A percentile compares a stretch with the other conserved stretches of the same genome.
phyloP scores from a whole-genome alignment of 2,329 filamentous ascomycete species.

The Cladosporium sp. region DNA sequence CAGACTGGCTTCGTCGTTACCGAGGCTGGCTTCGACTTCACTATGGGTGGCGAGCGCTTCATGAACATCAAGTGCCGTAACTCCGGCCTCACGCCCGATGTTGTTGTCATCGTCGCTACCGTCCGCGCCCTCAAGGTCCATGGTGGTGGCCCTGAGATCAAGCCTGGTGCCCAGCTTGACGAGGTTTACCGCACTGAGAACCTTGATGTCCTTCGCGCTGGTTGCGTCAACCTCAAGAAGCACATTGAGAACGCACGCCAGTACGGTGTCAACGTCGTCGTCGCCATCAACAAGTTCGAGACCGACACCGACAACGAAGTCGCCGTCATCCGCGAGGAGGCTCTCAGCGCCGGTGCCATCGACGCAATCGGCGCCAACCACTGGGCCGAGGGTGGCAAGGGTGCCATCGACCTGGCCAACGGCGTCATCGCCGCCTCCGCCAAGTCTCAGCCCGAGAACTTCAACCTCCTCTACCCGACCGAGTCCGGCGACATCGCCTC shows the following conservation, averaged over 20 bases:
- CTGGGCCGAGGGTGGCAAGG: conserved; percentile 92
- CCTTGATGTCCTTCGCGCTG: conserved; percentile 80
- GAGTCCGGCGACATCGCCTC: conserved; percentile 72
- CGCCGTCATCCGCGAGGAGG: conserved; percentile 81
- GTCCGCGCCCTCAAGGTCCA: conserved; percentile 96
- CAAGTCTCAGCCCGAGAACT: conserved; percentile 70
- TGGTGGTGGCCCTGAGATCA: conserved; percentile 90
- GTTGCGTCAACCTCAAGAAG: conserved; percentile 92
- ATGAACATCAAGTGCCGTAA: conserved; percentile 99
- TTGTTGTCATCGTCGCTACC: conserved; percentile 91
- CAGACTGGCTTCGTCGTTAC: conserved; percentile 94
- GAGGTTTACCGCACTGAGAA: conserved; percentile 93
- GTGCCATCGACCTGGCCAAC: conserved; percentile 82
- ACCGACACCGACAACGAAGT: conserved; percentile 94
- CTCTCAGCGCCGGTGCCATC: conserved; percentile 85
- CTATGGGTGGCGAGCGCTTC: conserved; percentile 98
- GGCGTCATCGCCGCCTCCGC: conserved; percentile 78
- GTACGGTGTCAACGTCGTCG: conserved; percentile 90
- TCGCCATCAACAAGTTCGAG: conserved; percentile 94
- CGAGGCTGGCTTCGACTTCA: conserved; percentile 98
- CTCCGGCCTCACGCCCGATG: conserved; percentile 87
- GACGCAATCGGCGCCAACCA: conserved; percentile 93
- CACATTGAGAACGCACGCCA: conserved; percentile 86
- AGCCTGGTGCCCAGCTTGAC: conserved; percentile 77
- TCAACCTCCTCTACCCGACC: conserved; percentile 80